Conservation (phyloP, 2,329 filamentous ascomycete species). For the Ceratocystiopsis brevicomis region DNA sequence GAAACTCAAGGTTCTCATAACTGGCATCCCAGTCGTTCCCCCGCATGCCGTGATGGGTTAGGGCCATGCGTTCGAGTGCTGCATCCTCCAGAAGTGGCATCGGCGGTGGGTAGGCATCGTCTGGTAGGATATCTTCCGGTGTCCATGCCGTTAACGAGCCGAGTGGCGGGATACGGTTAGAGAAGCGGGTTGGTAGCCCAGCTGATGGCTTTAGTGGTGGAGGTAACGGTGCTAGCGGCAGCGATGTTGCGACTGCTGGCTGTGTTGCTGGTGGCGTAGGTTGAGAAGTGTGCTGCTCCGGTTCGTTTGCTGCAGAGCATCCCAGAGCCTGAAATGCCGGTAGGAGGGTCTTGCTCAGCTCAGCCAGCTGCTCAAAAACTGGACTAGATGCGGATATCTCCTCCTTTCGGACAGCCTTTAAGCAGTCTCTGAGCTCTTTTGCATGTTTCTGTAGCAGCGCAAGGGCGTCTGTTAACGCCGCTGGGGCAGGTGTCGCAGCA, state of each 20-base stretch:
- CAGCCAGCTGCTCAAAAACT: slow-evolving; percentile 6
- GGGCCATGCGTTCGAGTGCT: slow-evolving; percentile 39
- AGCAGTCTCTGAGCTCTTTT: slow-evolving; percentile 20
- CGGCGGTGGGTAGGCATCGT: slow-evolving; percentile 25
- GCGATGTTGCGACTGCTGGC: background rate
- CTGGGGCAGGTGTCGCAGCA: too few species aligned
- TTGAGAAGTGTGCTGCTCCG: too few species aligned
- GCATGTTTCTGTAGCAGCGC: slow-evolving; percentile 16
- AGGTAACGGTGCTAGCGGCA: too few species aligned
- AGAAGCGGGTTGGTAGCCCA: too few species aligned
- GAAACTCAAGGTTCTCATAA: slow-evolving; percentile 76
- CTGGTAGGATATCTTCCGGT: slow-evolving; percentile 25
- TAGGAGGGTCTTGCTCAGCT: slow-evolving; percentile 12
- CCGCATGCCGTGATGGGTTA: slow-evolving; percentile 40
- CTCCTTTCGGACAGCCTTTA: slow-evolving; percentile 18
- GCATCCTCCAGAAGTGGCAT: slow-evolving; percentile 43
- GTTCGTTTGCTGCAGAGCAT: too few species aligned
- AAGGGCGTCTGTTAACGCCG: slow-evolving; percentile 10
- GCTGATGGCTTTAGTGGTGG: too few species aligned
- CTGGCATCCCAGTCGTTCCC: slow-evolving; percentile 21
- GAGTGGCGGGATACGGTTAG: slow-evolving; percentile 2
- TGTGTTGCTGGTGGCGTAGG: too few species aligned
- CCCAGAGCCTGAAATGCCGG: slow-evolving; percentile 11
- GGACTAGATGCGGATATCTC: background rate
- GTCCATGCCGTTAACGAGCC: slow-evolving; percentile 21